A percentile compares a stretch with the other conserved stretches of the same genome.
Conservation (phyloP, 2,329 filamentous ascomycete genomes). For the Trichoderma sp. region DNA sequence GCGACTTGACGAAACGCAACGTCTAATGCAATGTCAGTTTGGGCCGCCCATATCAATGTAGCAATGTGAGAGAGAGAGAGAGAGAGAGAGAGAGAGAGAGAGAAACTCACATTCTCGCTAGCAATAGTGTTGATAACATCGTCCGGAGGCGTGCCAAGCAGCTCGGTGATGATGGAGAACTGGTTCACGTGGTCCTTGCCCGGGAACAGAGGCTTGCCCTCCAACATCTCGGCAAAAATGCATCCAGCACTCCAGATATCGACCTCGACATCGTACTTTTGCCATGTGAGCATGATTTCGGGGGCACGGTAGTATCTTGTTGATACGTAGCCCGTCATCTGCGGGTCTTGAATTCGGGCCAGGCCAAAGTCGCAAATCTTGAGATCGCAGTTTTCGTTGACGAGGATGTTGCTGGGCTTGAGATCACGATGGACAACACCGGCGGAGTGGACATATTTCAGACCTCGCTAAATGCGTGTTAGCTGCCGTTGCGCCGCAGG, state of each 20-base stretch:
- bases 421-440: slow-evolving; percentile 97
- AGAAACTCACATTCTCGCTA: slow-evolving; percentile 80
- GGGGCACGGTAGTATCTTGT: slow-evolving; percentile 98
- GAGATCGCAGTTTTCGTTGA: slow-evolving; percentile 99
- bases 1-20: slow-evolving; percentile 92
- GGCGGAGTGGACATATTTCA: slow-evolving; percentile 99
- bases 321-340: slow-evolving; percentile 99
- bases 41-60: neutral
- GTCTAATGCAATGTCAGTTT: slow-evolving; percentile 59
- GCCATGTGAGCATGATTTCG: slow-evolving; percentile 99
- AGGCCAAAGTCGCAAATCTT: slow-evolving; percentile 99
- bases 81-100: no score
- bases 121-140: slow-evolving; percentile 99
- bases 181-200: slow-evolving; percentile 99
- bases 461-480: slow-evolving; percentile 66
- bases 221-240: slow-evolving; percentile 99
- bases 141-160: slow-evolving; percentile 92
- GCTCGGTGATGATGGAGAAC: slow-evolving; percentile 98
- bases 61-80: neutral
- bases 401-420: slow-evolving; percentile 98
- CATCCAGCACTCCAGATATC: slow-evolving; percentile 99
- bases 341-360: slow-evolving; percentile 95
- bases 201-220: slow-evolving; percentile 96
- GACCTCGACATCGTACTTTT: slow-evolving; percentile 99
- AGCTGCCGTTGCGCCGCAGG: slow-evolving; percentile 1